Percentiles rank a stretch among this genome's conserved stretches.
phyloP scores from a whole-genome alignment of 306 rosid genomes.

The Acacia crassicarpa region DNA sequence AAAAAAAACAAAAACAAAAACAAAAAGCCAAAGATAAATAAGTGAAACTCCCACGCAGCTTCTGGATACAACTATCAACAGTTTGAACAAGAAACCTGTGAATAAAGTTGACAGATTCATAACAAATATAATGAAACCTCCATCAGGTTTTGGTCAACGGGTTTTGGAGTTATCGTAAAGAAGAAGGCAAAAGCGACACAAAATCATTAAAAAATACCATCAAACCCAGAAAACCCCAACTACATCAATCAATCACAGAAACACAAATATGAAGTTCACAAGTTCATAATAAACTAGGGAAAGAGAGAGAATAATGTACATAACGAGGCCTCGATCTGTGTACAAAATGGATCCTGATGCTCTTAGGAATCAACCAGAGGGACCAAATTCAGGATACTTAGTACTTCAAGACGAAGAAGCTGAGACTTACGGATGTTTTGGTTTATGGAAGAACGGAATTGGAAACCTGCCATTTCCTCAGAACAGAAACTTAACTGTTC shows the following conservation, averaged over 20 bases:
- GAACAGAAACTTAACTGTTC: neutral
- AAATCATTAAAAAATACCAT: neutral
- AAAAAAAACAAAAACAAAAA: too few relatives aligned
- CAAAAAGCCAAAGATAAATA: too few relatives aligned
- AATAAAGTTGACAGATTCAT: too few relatives aligned
- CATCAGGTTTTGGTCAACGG: too few relatives aligned
- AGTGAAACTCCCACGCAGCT: too few relatives aligned
- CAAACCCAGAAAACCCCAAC: neutral
- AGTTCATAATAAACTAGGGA: neutral
- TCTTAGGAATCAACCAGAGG: neutral
- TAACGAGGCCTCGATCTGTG: neutral
- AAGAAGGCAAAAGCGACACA: too few relatives aligned
- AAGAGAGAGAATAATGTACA: neutral
- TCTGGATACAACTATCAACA: too few relatives aligned
- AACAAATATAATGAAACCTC: too few relatives aligned
- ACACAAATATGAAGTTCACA: neutral
- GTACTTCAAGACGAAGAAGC: neutral
- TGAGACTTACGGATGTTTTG: neutral
- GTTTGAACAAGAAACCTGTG: too few relatives aligned
- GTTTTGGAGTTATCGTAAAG: too few relatives aligned
- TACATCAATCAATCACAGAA: too few relatives aligned
- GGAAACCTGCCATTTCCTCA: conserved; percentile 4
- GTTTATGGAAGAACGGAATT: neutral
- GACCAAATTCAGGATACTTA: neutral
- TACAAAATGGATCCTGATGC: neutral